These are phyloP conservation scores for Apiotrichum sp. DNA, from an alignment of 1,284 basidiomycete genomes.

Conservation along the genomic window DNA sequence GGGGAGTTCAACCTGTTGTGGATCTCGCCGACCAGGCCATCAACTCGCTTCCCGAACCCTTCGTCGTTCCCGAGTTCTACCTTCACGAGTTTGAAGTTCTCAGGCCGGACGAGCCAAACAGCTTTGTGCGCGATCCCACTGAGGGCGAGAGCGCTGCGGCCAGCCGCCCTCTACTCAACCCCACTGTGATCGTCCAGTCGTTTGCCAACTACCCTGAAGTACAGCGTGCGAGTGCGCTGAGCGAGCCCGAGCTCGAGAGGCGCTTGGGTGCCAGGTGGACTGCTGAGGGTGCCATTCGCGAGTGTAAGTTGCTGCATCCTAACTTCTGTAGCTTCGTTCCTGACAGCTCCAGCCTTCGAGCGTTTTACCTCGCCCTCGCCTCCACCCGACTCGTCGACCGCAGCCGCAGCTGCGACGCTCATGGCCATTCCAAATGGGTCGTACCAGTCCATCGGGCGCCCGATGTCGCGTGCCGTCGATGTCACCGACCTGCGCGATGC, in stretches of 20 bases:
- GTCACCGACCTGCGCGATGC: constrained; percentile 80
- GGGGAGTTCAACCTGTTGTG: constrained; percentile 58
- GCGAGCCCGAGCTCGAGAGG: constrained; percentile 54
- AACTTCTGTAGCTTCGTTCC: constrained; percentile 26
- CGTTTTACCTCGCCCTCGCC: constrained; percentile 4
- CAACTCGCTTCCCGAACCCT: constrained; percentile 34
- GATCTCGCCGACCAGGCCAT: constrained; percentile 56
- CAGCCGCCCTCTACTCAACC: constrained; percentile 49
- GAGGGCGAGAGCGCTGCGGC: constrained; percentile 34
- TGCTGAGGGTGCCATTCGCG: constrained; percentile 63
- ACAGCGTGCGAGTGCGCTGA: constrained; percentile 60
- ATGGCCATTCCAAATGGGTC: constrained; percentile 86
- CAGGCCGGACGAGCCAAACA: constrained; percentile 30
- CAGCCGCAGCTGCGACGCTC: constrained; percentile 37
- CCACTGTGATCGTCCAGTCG: constrained; percentile 53
- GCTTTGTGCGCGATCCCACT: constrained; percentile 32
- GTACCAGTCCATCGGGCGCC: constrained; percentile 67
- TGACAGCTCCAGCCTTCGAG: constrained; percentile 3
- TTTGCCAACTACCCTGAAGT: constrained; percentile 55
- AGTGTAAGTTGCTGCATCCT: constrained; percentile 52
- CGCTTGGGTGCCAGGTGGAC: constrained; percentile 62
- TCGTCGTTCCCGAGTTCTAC: constrained; percentile 29
- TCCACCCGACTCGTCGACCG: background rate
- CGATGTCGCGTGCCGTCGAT: constrained; percentile 58
- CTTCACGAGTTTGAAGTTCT: constrained; percentile 14